Percentiles rank a stretch among this genome's conserved stretches.
phyloP scores from a whole-genome alignment of 768 basidiomycete species.

The Strobilomyces dryophilus region DNA sequence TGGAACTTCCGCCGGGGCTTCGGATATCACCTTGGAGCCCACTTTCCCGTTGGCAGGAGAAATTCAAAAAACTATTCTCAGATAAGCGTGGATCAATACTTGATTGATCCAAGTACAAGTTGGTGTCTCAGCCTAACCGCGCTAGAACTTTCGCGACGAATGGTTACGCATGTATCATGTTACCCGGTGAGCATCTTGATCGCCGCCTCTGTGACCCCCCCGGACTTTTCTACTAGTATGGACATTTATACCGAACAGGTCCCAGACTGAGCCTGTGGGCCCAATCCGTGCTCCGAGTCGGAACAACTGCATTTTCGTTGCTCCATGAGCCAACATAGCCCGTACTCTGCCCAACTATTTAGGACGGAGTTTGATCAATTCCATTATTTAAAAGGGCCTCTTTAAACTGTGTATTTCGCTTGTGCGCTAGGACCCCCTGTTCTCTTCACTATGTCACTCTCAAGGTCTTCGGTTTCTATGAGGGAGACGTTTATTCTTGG shows the following conservation, averaged over 20 bases:
- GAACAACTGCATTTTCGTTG: conserved; percentile 4
- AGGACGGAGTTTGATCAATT: conserved; percentile 31
- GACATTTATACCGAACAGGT: conserved; percentile 3
- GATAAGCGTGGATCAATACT: conserved; percentile 27
- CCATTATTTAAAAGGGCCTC: conserved; percentile 18
- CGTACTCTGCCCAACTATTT: conserved; percentile 12
- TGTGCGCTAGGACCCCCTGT: conserved; percentile 3
- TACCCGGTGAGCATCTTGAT: conserved; percentile 10
- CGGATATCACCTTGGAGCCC: conserved; percentile 22
- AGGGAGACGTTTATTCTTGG: conserved; percentile 54
- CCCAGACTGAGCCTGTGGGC: conserved; percentile 2
- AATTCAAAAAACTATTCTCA: conserved; percentile 20
- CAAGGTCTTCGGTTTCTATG: conserved; percentile 6
- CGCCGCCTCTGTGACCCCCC: conserved; percentile 10
- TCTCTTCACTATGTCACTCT: conserved; percentile 19
- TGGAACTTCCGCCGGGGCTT: conserved; percentile 6
- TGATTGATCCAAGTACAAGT: conserved; percentile 12
- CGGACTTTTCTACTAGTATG: background rate
- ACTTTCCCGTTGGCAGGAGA: conserved; percentile 11
- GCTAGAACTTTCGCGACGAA: conserved; percentile 3
- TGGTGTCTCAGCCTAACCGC: conserved; percentile 12
- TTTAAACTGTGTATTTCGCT: conserved; percentile 4
- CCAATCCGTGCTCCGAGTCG: conserved; percentile 9
- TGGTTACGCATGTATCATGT: conserved; percentile 9
- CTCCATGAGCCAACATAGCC: background rate